Base-by-base conservation (phyloP, 306 rosid species). In the Spatholobus suberectus region DNA sequence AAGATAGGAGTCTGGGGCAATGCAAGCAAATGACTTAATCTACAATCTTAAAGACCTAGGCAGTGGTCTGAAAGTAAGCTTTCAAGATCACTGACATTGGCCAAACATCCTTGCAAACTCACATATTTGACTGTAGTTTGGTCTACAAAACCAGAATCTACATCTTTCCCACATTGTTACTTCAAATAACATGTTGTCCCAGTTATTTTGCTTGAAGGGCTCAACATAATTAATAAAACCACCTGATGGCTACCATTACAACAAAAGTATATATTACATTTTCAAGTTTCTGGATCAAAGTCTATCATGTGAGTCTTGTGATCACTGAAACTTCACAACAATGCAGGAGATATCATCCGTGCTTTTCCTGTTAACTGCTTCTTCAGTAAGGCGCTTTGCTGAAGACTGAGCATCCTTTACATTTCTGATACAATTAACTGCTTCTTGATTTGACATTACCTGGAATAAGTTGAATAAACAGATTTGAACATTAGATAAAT, bases 371-470 rank as follows among this genome's bases (percentile, higher is more conserved):
- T 81, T 85, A 23, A 96, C 89, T 4, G 98, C 96, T 86, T 94
- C 97, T 66, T 96, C 98, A 3, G 98, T 90, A 49, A 96, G 92
- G 54, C 81, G 92, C 89, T 88, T 96, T 1, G 99, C 96, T 17
- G 99, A 93, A n/a, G 96, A 63, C 11, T 94, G 91, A 17, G 97
- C 98, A 70, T 94, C 97, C 87, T 94, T 94, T 67, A 94, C 55
- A 6, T 87, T 90, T 81, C 12, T 89, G 82, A 94, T 89, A 37
- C 78, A 61, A 85, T 91, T 86, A 76, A 83, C 97, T 14, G 97
- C 99, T 85, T 96, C 99, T 88, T 94, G 90, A 85, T 96, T 96
- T 34, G 97, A 63, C 99, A 96, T 96, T 37, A 96, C 97, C 99
- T 96, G 86, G 59, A 61, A 88, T 35, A 51, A 37, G 62, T 38